phyloP scores from a whole-genome alignment of 2,329 filamentous ascomycete genomes.

The Metarhizium anisopliae region DNA sequence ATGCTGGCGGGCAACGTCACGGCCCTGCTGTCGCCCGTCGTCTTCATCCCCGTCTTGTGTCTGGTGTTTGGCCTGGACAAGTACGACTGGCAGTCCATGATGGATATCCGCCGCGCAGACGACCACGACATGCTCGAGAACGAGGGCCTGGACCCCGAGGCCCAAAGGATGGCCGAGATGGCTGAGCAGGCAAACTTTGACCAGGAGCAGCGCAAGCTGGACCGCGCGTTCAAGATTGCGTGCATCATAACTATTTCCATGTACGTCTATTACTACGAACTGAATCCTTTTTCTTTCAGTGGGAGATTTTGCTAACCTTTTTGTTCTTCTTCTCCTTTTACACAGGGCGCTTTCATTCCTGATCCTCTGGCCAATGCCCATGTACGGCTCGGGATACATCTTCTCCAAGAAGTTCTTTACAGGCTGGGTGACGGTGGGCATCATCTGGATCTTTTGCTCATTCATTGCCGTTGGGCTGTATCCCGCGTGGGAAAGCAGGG shows the following conservation, averaged over 20 bases:
- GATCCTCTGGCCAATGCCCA: conserved; percentile 84
- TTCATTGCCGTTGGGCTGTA: conserved; percentile 68
- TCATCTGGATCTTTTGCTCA: conserved; percentile 65
- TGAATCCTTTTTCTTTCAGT: too few species aligned
- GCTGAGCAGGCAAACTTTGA: conserved; percentile 26
- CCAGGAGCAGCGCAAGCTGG: conserved; percentile 39
- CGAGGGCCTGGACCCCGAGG: conserved; percentile 38
- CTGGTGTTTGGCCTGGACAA: conserved; percentile 50
- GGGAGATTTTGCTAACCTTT: neutral
- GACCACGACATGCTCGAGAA: conserved; percentile 61
- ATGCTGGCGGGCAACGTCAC: conserved; percentile 85
- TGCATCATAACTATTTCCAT: conserved; percentile 22
- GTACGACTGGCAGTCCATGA: conserved; percentile 84
- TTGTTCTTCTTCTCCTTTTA: too few species aligned
- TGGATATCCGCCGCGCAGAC: conserved; percentile 66
- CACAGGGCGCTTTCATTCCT: conserved; percentile 56
- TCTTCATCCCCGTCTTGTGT: conserved; percentile 71
- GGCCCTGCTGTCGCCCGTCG: conserved; percentile 65
- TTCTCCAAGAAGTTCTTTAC: conserved; percentile 53
- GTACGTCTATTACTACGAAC: conserved; percentile 9
- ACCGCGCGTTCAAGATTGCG: conserved; percentile 42
- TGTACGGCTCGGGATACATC: conserved; percentile 77
- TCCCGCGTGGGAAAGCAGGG: conserved; percentile 70
- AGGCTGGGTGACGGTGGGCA: conserved; percentile 62
- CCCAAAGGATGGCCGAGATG: conserved; percentile 12